A percentile compares a stretch with the other conserved stretches of the same genome.
These are phyloP conservation scores for Aspergillus neoniger DNA, from an alignment of 2,329 filamentous ascomycete species.

Conservation along the genomic window DNA sequence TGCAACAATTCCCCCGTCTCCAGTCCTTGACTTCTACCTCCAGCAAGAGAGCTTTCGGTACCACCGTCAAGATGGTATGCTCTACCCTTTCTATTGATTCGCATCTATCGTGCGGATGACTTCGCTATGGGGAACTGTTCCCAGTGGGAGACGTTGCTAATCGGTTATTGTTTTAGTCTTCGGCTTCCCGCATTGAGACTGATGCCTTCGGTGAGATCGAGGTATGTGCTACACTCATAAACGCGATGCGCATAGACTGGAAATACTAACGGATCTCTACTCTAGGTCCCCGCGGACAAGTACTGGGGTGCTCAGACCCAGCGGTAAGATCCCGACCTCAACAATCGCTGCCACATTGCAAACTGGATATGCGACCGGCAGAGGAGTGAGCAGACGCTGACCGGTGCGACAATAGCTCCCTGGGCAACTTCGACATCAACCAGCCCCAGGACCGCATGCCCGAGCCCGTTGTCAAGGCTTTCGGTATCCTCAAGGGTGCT, in stretches of 20 bases:
- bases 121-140: background rate
- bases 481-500: conserved; percentile 96
- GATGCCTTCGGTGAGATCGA: conserved; percentile 98
- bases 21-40: conserved; percentile 34
- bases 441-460: conserved; percentile 99
- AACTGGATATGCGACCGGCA: background rate
- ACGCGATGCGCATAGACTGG: background rate
- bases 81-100: background rate
- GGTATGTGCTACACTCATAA: conserved; percentile 33
- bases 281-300: conserved; percentile 75
- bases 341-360: background rate
- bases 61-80: conserved; percentile 42
- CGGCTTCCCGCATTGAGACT: conserved; percentile 75
- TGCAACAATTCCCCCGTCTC: conserved; percentile 40
- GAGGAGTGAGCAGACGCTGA: conserved; percentile 21
- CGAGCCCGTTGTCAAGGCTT: conserved; percentile 84
- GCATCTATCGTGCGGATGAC: background rate
- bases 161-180: conserved; percentile 31
- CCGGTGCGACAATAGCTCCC: conserved; percentile 55
- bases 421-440: conserved; percentile 99
- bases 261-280: conserved; percentile 16
- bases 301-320: conserved; percentile 99
- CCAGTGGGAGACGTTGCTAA: conserved; percentile 8
- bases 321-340: conserved; percentile 52
- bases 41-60: conserved; percentile 40